phyloP scores from a whole-genome alignment of 1,284 basidiomycete species.

The Rhodotorula mucilaginosa region DNA sequence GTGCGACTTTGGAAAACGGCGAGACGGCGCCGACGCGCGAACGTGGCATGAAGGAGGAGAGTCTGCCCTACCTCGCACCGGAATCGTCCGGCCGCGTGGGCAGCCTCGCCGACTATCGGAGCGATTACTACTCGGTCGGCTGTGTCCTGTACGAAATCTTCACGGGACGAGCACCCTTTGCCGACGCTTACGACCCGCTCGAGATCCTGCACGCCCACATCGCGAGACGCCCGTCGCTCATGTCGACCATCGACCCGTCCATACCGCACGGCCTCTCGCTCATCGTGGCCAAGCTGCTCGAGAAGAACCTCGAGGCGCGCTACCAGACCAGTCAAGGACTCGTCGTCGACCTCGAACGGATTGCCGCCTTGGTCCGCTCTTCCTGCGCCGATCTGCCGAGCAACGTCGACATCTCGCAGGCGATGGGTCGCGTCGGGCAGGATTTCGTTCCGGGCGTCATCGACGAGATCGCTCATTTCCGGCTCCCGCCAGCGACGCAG shows the following conservation, averaged over 20 bases:
- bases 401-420: too few relatives aligned
- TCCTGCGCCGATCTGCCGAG: background rate
- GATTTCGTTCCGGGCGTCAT: conserved; percentile 29
- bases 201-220: conserved; percentile 39
- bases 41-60: conserved; percentile 36
- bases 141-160: conserved; percentile 35
- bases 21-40: conserved; percentile 25
- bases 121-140: conserved; percentile 36
- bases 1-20: background rate
- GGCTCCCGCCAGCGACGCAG: conserved; percentile 29
- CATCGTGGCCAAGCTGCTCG: conserved; percentile 38
- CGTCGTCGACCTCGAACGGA: conserved; percentile 33
- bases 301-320: conserved; percentile 33
- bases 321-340: conserved; percentile 36
- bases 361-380: conserved; percentile 9
- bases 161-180: conserved; percentile 30
- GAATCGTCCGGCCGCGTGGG: conserved; percentile 32
- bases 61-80: conserved; percentile 35
- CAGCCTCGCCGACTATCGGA: conserved; percentile 23
- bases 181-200: conserved; percentile 29
- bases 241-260: conserved; percentile 19
- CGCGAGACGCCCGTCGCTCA: conserved; percentile 24
- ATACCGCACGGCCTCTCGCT: conserved; percentile 30
- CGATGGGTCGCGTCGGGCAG: conserved; percentile 2
- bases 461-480: conserved; percentile 37